These are phyloP conservation scores for Bryoerythrophyllum caledonicum DNA, from an alignment of 225 moss, liverwort and hornwort species.

Conservation along the genomic window DNA sequence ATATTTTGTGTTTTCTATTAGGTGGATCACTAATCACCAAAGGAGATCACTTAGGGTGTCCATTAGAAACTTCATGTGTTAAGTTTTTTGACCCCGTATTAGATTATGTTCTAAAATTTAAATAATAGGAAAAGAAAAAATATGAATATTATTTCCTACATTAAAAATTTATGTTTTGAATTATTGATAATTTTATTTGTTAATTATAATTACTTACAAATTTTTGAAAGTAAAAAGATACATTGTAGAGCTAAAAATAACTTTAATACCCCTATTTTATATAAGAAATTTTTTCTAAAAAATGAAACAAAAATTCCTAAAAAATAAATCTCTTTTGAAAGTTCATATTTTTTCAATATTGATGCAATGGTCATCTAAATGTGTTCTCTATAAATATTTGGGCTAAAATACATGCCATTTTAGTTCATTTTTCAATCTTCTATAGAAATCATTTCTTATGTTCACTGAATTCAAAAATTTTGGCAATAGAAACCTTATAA, in stretches of 20 bases:
- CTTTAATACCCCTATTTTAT: not conserved
- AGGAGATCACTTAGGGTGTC: too few relatives aligned
- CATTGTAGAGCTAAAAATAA: not conserved
- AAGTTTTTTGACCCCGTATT: too few relatives aligned
- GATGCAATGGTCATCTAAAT: not conserved
- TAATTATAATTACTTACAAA: not conserved
- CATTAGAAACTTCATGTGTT: too few relatives aligned
- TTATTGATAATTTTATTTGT: not conserved
- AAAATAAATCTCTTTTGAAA: not conserved
- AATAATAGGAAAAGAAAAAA: not conserved
- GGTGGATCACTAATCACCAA: too few relatives aligned
- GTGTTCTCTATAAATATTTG: not conserved
- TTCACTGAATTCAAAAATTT: not conserved
- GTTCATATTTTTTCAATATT: not conserved
- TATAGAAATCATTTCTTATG: not conserved
- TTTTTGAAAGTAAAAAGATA: slow-evolving; percentile 1
- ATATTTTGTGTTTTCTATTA: too few relatives aligned
- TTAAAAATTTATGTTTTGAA: not conserved
- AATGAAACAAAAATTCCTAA: not conserved
- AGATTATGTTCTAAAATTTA: not conserved
- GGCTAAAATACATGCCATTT: not conserved
- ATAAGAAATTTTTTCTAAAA: not conserved
- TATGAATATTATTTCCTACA: not conserved
- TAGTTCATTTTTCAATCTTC: not conserved
- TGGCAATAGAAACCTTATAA: not conserved